Base-by-base conservation (phyloP, 1,139 yeast species). In the Suhomyces chickasaworum region DNA sequence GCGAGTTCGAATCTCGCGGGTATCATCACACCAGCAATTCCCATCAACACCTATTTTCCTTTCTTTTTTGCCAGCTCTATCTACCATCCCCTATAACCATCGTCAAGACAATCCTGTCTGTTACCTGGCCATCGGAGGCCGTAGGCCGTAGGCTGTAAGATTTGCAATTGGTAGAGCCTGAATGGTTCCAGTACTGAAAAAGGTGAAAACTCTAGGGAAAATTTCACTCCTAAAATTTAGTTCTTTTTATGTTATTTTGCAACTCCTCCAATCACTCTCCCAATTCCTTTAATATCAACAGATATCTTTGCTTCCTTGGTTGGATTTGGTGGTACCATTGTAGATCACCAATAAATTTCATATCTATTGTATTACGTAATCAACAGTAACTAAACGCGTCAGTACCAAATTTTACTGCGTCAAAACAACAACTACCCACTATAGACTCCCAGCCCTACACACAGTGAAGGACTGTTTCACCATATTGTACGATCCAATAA, bases 1-100 rank as follows among this genome's bases (percentile, higher is more conserved):
- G 77, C 78, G 78, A 70, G 78, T 73, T 73, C 78, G 76, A 73
- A 73, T 71, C 78, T 69, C 78, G 77, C 74, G 76, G 75, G 75
- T 71, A 69, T 72, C 77, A 72, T 61, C 50, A 61, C 64, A 65
- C 71, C 71, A 67, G 71, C 71, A 63, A 66, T 66, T 65, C 68
- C 69, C 63, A 55, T 53, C 49, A 51, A 51, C 54, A 53, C 55
- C 50, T 52, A 48, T 48, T 53, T 50, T 46, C 50, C 48, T 45
- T 53, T 55, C 50, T 55, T 54, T 54, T 59, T 59, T 29, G 20
- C 37, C 29, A 22, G 45, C 29, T 40, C 15, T 15, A 25, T 15
- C 34, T 7, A 18, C 33, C 32, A 13, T 12, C 33, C 18, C 5
- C 30, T 20, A 21, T 1, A 3, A 12, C 8, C 37, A 13, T 21